Evolutionary conservation across 371 early-diverging fungal genomes (phyloP).

Genomic region (Mucor irregularis): DNA sequence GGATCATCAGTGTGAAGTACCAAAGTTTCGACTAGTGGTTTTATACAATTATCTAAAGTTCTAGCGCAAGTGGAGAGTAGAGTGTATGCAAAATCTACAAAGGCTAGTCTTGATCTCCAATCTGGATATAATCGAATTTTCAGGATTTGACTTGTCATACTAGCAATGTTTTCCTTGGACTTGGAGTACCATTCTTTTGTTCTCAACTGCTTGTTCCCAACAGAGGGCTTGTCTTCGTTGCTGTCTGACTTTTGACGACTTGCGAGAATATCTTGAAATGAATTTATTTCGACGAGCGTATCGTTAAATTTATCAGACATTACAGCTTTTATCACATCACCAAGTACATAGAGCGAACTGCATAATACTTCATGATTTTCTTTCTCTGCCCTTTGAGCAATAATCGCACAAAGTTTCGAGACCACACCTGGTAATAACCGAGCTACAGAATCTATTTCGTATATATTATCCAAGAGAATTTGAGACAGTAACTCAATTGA

Average conservation of each 20-base stretch:
- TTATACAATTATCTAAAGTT: constrained; percentile 40
- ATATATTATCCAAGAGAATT: constrained; percentile 32
- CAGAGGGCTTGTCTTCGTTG: background rate
- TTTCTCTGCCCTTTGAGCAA: constrained; percentile 44
- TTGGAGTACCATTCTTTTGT: constrained; percentile 32
- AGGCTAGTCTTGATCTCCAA: constrained; percentile 45
- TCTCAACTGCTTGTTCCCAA: background rate
- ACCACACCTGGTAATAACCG: constrained; percentile 45
- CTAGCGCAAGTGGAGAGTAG: constrained; percentile 39
- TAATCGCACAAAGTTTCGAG: constrained; percentile 40
- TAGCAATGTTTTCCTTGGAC: constrained; percentile 24
- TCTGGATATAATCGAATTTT: constrained; percentile 40
- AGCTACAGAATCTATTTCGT: constrained; percentile 35
- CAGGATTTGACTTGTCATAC: constrained; percentile 29
- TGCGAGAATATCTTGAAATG: constrained; percentile 31
- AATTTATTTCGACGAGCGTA: constrained; percentile 7
- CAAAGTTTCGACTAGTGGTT: constrained; percentile 45
- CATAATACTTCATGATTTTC: constrained; percentile 51
- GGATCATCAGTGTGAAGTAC: constrained; percentile 51
- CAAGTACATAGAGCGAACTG: constrained; percentile 35
- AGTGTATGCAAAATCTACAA: constrained; percentile 39
- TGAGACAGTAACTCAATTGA: constrained; percentile 34
- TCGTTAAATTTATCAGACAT: constrained; percentile 38
- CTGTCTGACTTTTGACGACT: background rate
- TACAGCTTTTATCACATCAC: constrained; percentile 34